Evolutionary conservation across 306 rosid genomes (phyloP), one percentile per base, ranked within the genome.

Genomic region (Cyamopsis tetragonoloba): DNA sequence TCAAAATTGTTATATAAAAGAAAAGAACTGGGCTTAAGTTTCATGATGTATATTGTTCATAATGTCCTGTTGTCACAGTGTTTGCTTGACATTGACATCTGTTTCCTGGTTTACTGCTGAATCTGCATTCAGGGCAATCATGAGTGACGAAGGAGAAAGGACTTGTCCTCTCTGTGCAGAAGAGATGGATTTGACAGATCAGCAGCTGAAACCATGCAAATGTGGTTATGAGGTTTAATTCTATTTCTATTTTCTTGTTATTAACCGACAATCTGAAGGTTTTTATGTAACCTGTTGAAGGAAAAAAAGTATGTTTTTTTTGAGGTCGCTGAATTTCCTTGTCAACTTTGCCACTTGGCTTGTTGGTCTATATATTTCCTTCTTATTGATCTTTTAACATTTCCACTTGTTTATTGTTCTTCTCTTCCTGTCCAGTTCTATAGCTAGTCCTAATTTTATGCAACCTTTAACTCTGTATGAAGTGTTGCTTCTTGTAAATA

Each of bases 101-200:
- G 58, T 50, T 68, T 57, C 63, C 1, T 14, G 39, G 48, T 46
- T 27, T 38, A 32, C 23, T n/a, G n/a, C n/a, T 43, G 15, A 27
- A 8, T 44, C 61, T 70, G 26, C 58, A 1, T 63, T 22, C 39
- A 75, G 81, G 79, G 77, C 77, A 84, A 95, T 74, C 96, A 95
- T 95, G 99, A 95, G 96, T 82, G 97, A 90, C 32, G 91, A 81
- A 81, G 96, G 92, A 75, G 99, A 95, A 76, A 90, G 83, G 86
- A 83, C 97, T 70, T 95, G 97, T 51, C 99, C 99, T 66, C 99
- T 95, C 73, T 95, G 97, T 23, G 97, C 99, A 0, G 99, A 95
- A 79, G 99, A 95, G 83, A 95, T 95, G 99, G 99, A 90, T 85
- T 83, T 88, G 82, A 95, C 97, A 15, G 99, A 95, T 84, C 97